A percentile compares a stretch with the other conserved stretches of the same genome.
Conservation (phyloP, 345 rosid species). For the Hibiscus tridactylites region DNA sequence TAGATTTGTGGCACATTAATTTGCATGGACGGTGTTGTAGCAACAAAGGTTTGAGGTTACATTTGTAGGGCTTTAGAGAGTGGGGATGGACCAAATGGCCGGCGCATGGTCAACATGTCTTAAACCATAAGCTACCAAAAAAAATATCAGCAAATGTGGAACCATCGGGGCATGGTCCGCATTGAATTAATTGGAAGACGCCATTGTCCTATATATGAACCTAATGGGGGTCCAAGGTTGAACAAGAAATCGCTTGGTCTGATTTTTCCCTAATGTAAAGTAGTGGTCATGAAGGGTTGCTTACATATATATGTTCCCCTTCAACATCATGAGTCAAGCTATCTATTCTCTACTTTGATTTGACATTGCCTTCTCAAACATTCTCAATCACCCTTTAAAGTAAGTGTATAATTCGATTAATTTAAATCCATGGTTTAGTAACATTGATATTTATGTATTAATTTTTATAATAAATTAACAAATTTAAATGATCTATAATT, state of each 20-base stretch:
- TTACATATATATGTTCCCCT: slow-evolving; percentile 14
- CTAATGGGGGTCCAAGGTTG: slow-evolving; percentile 14
- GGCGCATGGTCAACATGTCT: background rate
- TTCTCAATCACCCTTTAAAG: background rate
- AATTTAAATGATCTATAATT: background rate
- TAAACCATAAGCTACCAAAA: background rate
- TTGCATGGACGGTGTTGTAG: background rate
- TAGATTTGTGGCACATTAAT: slow-evolving; percentile 7
- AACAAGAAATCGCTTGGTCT: background rate
- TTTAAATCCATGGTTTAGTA: background rate
- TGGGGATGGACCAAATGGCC: slow-evolving; percentile 16
- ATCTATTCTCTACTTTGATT: background rate
- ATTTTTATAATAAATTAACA: background rate
- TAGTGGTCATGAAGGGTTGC: slow-evolving; percentile 7
- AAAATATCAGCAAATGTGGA: slow-evolving; percentile 14
- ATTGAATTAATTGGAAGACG: background rate
- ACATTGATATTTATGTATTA: background rate
- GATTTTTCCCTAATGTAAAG: background rate
- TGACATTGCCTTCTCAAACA: background rate
- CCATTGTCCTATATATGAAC: background rate
- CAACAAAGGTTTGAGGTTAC: background rate
- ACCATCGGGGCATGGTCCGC: background rate
- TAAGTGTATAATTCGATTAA: background rate
- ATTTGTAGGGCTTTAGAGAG: slow-evolving; percentile 19
- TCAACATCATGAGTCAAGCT: slow-evolving; percentile 5